These are phyloP conservation scores for Irineochytrium annulatum DNA, from an alignment of 192 early-diverging fungal genomes.

Conservation along the genomic window DNA sequence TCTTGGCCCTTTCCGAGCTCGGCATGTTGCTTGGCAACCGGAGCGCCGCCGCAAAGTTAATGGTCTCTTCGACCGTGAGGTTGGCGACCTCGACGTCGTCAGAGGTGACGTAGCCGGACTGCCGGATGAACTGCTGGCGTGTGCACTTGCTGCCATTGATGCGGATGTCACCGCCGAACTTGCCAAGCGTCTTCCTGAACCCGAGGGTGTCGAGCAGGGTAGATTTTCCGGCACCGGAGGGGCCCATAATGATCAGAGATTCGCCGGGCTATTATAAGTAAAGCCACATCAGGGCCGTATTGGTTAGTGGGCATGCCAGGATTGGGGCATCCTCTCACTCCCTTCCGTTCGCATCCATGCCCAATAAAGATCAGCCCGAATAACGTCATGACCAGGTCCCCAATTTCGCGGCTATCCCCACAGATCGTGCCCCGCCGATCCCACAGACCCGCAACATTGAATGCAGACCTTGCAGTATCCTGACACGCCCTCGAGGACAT, in stretches of 20 bases:
- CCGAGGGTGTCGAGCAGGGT: constrained; percentile 3
- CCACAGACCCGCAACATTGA: not conserved
- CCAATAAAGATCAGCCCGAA: no score
- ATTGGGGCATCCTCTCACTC: no score
- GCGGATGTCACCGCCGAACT: constrained; percentile 4
- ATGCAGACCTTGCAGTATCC: not conserved
- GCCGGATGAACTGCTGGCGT: not conserved
- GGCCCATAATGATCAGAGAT: constrained; percentile 43
- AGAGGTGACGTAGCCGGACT: constrained; percentile 16
- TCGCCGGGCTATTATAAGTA: constrained; percentile 21
- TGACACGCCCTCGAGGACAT: not conserved
- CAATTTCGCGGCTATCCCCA: no score
- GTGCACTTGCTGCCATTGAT: constrained; percentile 1
- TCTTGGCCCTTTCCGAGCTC: not conserved
- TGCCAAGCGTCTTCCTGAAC: constrained; percentile 9
- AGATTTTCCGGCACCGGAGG: constrained; percentile 33
- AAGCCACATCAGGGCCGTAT: no score
- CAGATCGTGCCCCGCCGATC: no score
- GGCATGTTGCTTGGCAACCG: constrained; percentile 3
- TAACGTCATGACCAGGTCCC: no score
- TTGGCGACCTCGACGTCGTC: constrained; percentile 10
- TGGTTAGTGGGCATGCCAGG: no score
- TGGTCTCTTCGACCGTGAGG: constrained; percentile 12
- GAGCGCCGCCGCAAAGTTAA: constrained; percentile 15
- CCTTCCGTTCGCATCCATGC: no score